Base-by-base conservation (phyloP, 257 asterid species). In the Fraxinus pennsylvanica region DNA sequence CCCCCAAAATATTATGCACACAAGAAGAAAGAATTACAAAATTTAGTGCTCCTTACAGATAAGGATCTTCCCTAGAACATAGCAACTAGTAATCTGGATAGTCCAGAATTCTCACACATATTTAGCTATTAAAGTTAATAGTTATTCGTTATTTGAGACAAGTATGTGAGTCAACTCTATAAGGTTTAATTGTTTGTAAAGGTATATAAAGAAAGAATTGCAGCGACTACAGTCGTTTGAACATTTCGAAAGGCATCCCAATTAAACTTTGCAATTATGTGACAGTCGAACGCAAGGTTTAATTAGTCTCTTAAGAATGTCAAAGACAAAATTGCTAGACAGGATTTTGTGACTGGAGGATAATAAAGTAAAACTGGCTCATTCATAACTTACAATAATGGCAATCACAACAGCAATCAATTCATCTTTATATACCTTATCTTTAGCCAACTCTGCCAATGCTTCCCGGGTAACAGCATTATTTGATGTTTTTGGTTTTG, bases 391-490 rank as follows among this genome's bases (percentile, higher is more conserved):
- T 36, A 45, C 33, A 54, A 43, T 10, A 38, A 57, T 13, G 72
- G 68, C 72, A 72, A 50, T 25, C 61, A 41, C 13, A 50, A 52
- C 33, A 39, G 74, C 61, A 59, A 72, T 22, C 67, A 54, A 39
- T 52, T 74, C 69, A 33, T 71, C 36, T 59, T 29, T 57, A 29
- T 25, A 61, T 84, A 94, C 98, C 94, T 92, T 91, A 82, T 93
- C 99, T 85, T 96, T 96, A 71, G 99, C 99, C 77, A 89, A 80
- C 87, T 96, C 98, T 78, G 98, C 99, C 43, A 92, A 88, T 79
- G 86, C 72, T 88, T 92, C 98, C 85, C 77, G 85, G 81, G 88
- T 84, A 76, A 84, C 74, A 52, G 81, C 85, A 50, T 89, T 87
- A 80, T 61, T 81, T 35, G 97, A 84, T 74, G 84, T 70, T 78